A percentile compares a stretch with the other conserved stretches of the same genome.
These are phyloP conservation scores for Thielaviopsis musarum DNA, from an alignment of 2,329 filamentous ascomycete genomes.

Conservation along the genomic window DNA sequence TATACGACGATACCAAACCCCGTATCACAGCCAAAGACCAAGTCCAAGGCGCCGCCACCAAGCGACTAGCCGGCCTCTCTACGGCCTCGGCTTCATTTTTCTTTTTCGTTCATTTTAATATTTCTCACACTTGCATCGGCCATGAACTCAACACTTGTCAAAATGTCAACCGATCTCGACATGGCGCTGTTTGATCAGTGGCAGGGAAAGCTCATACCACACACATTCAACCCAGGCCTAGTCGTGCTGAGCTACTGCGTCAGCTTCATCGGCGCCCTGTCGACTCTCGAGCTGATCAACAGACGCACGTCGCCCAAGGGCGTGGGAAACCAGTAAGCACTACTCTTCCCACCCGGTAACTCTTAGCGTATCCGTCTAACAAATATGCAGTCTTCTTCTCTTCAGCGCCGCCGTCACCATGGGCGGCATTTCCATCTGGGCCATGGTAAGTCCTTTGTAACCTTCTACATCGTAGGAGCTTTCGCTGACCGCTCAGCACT, in stretches of 20 bases:
- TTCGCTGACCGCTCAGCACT: constrained; percentile 37
- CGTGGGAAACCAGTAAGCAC: constrained; percentile 47
- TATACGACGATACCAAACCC: no score
- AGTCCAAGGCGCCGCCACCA: neutral
- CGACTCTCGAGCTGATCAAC: constrained; percentile 69
- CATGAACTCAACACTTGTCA: neutral
- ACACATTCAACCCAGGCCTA: constrained; percentile 39
- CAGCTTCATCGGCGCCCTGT: constrained; percentile 59
- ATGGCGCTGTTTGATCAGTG: constrained; percentile 23
- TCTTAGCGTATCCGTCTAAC: neutral
- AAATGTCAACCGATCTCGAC: neutral
- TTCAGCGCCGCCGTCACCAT: constrained; percentile 49
- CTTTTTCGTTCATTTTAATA: neutral
- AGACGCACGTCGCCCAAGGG: constrained; percentile 54
- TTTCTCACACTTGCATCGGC: neutral
- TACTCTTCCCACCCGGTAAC: neutral
- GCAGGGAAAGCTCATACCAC: constrained; percentile 28
- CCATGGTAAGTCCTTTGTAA: constrained; percentile 32
- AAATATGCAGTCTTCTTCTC: constrained; percentile 37
- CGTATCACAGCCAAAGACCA: no score
- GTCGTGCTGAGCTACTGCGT: constrained; percentile 59
- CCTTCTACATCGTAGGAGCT: constrained; percentile 1
- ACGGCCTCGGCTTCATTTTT: neutral
- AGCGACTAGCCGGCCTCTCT: neutral
- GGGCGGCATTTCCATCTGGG: constrained; percentile 61